These are phyloP conservation scores for Brettanomyces sp. DNA, from an alignment of 805 yeast species.

Conservation along the genomic window DNA sequence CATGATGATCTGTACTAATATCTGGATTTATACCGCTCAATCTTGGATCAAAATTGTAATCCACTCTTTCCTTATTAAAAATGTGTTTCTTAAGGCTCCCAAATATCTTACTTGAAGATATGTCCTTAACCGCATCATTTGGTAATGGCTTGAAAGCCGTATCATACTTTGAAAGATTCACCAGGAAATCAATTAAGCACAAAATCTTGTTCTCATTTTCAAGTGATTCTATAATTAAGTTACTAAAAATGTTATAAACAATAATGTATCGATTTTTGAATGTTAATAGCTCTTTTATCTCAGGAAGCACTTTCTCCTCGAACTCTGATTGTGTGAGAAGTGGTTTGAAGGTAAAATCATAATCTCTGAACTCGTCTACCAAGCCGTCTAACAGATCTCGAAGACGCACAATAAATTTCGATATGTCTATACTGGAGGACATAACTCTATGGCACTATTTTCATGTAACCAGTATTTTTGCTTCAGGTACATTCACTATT, in stretches of 20 bases:
- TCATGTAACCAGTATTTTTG: no score
- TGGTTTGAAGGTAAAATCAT: constrained; percentile 14
- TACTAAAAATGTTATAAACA: constrained; percentile 10
- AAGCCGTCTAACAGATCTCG: constrained; percentile 8
- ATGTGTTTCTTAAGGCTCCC: constrained; percentile 7
- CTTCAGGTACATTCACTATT: no score
- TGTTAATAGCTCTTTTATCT: constrained; percentile 9
- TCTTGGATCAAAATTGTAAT: constrained; percentile 11
- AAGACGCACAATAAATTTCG: constrained; percentile 2
- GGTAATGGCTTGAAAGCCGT: constrained; percentile 15
- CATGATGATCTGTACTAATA: background rate
- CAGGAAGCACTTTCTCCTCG: constrained; percentile 12
- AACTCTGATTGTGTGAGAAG: constrained; percentile 14
- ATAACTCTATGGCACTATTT: background rate
- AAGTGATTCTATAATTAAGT: constrained; percentile 1
- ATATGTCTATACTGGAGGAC: constrained; percentile 2
- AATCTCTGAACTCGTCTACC: constrained; percentile 9
- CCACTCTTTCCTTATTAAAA: constrained; percentile 13
- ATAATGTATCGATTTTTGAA: constrained; percentile 9
- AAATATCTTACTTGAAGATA: constrained; percentile 6
- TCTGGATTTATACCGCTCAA: constrained; percentile 1
- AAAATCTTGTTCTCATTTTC: constrained; percentile 10
- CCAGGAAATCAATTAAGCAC: constrained; percentile 17
- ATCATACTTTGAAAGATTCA: constrained; percentile 15
- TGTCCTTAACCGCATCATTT: constrained; percentile 10